These are phyloP conservation scores for Ogataea corticis DNA, from an alignment of 805 yeast genomes.

Conservation along the genomic window DNA sequence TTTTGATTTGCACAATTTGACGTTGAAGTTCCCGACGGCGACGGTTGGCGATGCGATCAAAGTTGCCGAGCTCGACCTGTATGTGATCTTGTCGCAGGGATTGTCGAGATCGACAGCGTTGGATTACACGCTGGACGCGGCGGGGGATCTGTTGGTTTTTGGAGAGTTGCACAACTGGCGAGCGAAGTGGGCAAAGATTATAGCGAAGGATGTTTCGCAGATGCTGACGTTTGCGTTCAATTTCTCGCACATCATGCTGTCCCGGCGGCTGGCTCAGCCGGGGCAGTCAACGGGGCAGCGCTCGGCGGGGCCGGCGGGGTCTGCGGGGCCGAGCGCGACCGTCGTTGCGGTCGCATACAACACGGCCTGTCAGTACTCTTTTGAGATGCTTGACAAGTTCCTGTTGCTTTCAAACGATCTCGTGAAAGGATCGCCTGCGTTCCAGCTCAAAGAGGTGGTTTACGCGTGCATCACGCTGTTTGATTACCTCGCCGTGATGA, in stretches of 20 bases:
- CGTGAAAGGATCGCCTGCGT: slow-evolving; percentile 56
- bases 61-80: slow-evolving; percentile 49
- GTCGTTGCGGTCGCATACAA: slow-evolving; percentile 23
- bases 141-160: slow-evolving; percentile 26
- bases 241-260: slow-evolving; percentile 45
- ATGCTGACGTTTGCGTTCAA: slow-evolving; percentile 48
- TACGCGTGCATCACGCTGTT: slow-evolving; percentile 55
- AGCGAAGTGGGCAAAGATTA: slow-evolving; percentile 43
- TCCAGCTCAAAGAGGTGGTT: slow-evolving; percentile 51
- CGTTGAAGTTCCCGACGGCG: slow-evolving; percentile 49
- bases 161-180: slow-evolving; percentile 48
- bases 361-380: slow-evolving; percentile 46
- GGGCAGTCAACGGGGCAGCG: no score
- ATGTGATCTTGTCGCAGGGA: slow-evolving; percentile 25
- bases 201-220: slow-evolving; percentile 50
- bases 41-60: slow-evolving; percentile 57
- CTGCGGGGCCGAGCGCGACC: no score
- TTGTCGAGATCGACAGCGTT: slow-evolving; percentile 9
- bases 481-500: slow-evolving; percentile 44
- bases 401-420: slow-evolving; percentile 44
- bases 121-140: slow-evolving; percentile 4
- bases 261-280: slow-evolving; percentile 36
- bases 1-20: slow-evolving; percentile 43
- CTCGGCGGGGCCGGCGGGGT: no score
- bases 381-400: slow-evolving; percentile 46